A percentile compares a stretch with the other conserved stretches of the same genome.
phyloP scores from a whole-genome alignment of 2,329 filamentous ascomycete species.

The Cercospora sp. region DNA sequence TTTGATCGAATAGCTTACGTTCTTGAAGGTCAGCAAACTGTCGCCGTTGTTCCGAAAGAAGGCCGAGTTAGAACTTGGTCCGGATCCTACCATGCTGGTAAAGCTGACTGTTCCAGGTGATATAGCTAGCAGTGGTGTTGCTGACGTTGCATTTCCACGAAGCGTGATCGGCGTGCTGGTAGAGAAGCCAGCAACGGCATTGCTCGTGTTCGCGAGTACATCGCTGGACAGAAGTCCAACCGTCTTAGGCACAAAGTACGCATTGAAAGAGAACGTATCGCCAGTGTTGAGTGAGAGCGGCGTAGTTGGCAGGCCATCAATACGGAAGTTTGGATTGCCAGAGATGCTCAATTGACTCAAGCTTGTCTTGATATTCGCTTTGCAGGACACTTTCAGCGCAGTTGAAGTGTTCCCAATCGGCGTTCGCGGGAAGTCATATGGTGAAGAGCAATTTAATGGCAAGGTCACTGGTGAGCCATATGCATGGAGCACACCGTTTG shows the following conservation, averaged over 20 bases:
- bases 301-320: conserved; percentile 5
- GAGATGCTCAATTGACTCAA: conserved; percentile 4
- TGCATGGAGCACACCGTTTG: conserved; percentile 10
- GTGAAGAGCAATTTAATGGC: conserved; percentile 13
- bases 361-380: conserved; percentile 10
- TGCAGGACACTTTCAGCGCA: conserved; percentile 2
- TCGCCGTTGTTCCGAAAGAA: conserved; percentile 14
- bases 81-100: conserved; percentile 7
- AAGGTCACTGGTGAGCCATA: conserved; percentile 14
- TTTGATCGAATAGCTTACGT: conserved; percentile 3
- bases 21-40: conserved; percentile 3
- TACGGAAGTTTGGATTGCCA: conserved; percentile 15
- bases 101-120: conserved; percentile 6
- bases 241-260: conserved; percentile 6
- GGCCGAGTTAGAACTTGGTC: conserved; percentile 2
- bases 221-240: conserved; percentile 16
- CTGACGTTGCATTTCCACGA: conserved; percentile 11
- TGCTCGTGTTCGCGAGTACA: conserved; percentile 5
- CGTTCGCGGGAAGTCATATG: conserved; percentile 9
- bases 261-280: conserved; percentile 12
- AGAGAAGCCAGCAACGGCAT: conserved; percentile 13
- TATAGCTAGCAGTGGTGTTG: conserved; percentile 1
- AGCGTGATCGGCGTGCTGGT: conserved; percentile 12
- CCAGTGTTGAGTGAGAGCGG: conserved; percentile 2
- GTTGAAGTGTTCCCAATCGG: conserved; percentile 11